A percentile compares a stretch with the other conserved stretches of the same genome.
These are phyloP conservation scores for Endoconidiophora laricicola DNA, from an alignment of 2,329 filamentous ascomycete genomes.

Conservation along the genomic window DNA sequence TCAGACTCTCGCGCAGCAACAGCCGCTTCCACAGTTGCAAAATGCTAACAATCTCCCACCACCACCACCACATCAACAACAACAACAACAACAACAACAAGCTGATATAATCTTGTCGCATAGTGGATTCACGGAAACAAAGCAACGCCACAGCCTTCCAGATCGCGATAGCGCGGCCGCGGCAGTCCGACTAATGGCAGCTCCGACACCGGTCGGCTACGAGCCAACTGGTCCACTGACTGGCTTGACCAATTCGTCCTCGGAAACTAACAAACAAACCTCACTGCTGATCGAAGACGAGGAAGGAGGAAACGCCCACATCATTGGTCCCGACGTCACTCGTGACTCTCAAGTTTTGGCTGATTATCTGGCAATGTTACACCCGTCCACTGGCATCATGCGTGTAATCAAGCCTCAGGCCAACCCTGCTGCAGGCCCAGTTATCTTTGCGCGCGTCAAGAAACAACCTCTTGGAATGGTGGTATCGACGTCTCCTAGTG, in stretches of 20 bases:
- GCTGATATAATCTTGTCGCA: not conserved
- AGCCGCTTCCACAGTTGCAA: not conserved
- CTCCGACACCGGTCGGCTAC: constrained; percentile 6
- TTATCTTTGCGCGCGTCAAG: constrained; percentile 30
- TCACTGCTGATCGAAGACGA: constrained; percentile 19
- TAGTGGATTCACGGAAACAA: too few species aligned
- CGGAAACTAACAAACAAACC: constrained; percentile 12
- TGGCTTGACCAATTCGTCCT: constrained; percentile 2
- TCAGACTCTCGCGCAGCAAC: not conserved
- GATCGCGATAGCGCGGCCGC: not conserved
- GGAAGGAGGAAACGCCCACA: constrained; percentile 31
- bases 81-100: not conserved
- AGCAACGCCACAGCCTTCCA: not conserved
- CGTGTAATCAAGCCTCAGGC: constrained; percentile 20
- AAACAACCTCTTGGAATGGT: constrained; percentile 28
- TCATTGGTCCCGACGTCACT: constrained; percentile 42
- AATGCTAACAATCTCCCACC: not conserved
- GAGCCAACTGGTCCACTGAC: constrained; percentile 8
- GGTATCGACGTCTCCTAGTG: constrained; percentile 23
- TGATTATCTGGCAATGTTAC: constrained; percentile 31
- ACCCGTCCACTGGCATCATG: constrained; percentile 18
- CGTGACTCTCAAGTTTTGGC: constrained; percentile 44
- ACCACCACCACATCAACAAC: not conserved
- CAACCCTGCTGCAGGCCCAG: constrained; percentile 21
- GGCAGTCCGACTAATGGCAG: not conserved